These are phyloP conservation scores for Fagopyrum esculentum DNA, from an alignment of 148 eudicot genomes.

Conservation along the genomic window DNA sequence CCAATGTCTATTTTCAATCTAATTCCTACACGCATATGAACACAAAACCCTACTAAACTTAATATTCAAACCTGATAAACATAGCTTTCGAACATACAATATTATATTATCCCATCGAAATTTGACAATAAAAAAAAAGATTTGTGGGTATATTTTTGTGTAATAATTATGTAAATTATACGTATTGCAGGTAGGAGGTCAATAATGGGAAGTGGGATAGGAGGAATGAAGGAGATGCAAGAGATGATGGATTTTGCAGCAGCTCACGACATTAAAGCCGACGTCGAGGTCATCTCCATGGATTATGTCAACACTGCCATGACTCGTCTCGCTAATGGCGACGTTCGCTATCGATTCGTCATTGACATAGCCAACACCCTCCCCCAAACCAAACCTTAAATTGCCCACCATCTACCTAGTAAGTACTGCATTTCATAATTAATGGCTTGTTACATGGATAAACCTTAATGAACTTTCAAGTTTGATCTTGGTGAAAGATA, in stretches of 20 bases:
- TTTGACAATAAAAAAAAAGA: background rate
- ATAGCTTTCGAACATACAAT: too few relatives aligned
- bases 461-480: too few relatives aligned
- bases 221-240: constrained; percentile 40
- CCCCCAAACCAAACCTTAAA: background rate
- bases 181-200: constrained; percentile 24
- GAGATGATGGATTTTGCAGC: constrained; percentile 40
- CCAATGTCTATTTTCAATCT: too few relatives aligned
- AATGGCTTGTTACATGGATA: too few relatives aligned
- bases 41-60: too few relatives aligned
- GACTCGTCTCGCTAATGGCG: constrained; percentile 29
- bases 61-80: too few relatives aligned
- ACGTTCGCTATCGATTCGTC: constrained; percentile 36
- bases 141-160: background rate
- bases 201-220: constrained; percentile 30
- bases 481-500: too few relatives aligned
- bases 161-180: background rate
- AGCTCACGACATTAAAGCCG: constrained; percentile 21
- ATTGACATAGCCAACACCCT: constrained; percentile 31
- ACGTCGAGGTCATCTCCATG: constrained; percentile 31
- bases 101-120: background rate
- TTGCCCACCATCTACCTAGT: background rate
- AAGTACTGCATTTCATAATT: background rate
- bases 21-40: too few relatives aligned
- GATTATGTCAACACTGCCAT: constrained; percentile 39